Evolutionary conservation across 2,329 filamentous ascomycete genomes (phyloP).

Genomic region (Colletotrichum shisoi): DNA sequence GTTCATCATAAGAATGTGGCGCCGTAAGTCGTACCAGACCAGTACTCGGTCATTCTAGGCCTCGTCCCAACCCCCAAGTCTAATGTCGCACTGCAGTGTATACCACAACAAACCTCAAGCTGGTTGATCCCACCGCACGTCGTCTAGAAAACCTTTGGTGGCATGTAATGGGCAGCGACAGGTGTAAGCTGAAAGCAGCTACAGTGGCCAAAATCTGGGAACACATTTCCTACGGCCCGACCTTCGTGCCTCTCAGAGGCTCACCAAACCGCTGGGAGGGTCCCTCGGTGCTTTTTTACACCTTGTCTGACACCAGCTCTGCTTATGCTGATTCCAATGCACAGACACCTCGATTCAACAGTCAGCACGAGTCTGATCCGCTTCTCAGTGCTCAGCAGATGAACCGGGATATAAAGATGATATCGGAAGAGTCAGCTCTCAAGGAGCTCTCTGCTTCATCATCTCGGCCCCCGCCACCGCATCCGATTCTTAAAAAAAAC

Average conservation of each 20-base stretch:
- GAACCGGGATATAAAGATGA: conserved; percentile 30
- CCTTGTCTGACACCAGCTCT: conserved; percentile 17
- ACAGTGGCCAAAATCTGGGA: conserved; percentile 64
- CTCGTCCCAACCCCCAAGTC: neutral
- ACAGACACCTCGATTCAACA: conserved; percentile 39
- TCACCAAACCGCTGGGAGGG: conserved; percentile 63
- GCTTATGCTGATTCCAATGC: conserved; percentile 24
- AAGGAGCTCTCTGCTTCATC: conserved; percentile 52
- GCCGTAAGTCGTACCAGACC: conserved; percentile 32
- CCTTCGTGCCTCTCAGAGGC: conserved; percentile 63
- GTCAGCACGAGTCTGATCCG: conserved; percentile 38
- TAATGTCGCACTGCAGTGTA: conserved; percentile 57
- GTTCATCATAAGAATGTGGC: conserved; percentile 39
- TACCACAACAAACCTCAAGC: conserved; percentile 65
- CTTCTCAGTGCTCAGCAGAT: conserved; percentile 32
- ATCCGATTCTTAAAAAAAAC: conserved; percentile 68
- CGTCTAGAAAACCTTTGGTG: conserved; percentile 72
- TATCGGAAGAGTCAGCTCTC: conserved; percentile 41
- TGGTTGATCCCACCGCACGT: conserved; percentile 68
- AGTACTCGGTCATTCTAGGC: neutral
- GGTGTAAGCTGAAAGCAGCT: conserved; percentile 60
- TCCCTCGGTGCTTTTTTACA: conserved; percentile 52
- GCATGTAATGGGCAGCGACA: conserved; percentile 69
- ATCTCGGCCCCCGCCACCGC: conserved; percentile 57
- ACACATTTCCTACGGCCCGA: conserved; percentile 65